Conservation (phyloP, 1,139 yeast species). For the Magnusiomyces fungicola region DNA sequence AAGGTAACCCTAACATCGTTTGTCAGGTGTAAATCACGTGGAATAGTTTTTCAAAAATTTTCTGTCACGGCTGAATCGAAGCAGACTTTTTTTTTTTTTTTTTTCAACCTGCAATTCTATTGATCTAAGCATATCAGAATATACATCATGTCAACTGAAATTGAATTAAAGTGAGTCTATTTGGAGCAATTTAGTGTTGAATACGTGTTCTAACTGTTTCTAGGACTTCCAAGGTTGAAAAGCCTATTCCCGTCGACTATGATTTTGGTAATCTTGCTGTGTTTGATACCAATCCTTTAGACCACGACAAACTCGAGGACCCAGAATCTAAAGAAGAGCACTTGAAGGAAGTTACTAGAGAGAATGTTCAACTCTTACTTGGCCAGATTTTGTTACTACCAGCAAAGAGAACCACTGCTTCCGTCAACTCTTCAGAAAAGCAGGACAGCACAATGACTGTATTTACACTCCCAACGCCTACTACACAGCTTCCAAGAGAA, state of each 20-base stretch:
- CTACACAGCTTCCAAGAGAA: slow-evolving; percentile 83
- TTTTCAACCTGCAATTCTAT: not conserved
- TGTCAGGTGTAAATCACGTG: too few species aligned
- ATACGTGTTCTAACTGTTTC: not conserved
- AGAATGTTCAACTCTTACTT: slow-evolving; percentile 81
- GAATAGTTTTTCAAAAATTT: not conserved
- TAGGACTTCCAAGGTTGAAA: slow-evolving; percentile 79
- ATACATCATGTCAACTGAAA: slow-evolving; percentile 1
- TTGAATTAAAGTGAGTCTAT: slow-evolving; percentile 1
- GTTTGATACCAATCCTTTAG: slow-evolving; percentile 72
- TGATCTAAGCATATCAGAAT: too few species aligned
- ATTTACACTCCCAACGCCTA: slow-evolving; percentile 78
- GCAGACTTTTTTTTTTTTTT: not conserved
- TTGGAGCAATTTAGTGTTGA: too few species aligned
- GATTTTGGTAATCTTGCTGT: slow-evolving; percentile 86
- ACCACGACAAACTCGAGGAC: slow-evolving; percentile 59
- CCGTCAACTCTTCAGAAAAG: slow-evolving; percentile 43
- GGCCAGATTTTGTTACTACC: slow-evolving; percentile 90
- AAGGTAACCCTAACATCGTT: not conserved
- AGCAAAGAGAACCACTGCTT: slow-evolving; percentile 73
- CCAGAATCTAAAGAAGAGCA: slow-evolving; percentile 54
- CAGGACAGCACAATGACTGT: slow-evolving; percentile 75
- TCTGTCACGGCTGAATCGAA: too few species aligned
- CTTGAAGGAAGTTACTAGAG: slow-evolving; percentile 69
- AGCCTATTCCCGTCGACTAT: slow-evolving; percentile 75